Evolutionary conservation across 2,329 filamentous ascomycete genomes (phyloP).

Genomic region (Pseudofabraea citricarpa): DNA sequence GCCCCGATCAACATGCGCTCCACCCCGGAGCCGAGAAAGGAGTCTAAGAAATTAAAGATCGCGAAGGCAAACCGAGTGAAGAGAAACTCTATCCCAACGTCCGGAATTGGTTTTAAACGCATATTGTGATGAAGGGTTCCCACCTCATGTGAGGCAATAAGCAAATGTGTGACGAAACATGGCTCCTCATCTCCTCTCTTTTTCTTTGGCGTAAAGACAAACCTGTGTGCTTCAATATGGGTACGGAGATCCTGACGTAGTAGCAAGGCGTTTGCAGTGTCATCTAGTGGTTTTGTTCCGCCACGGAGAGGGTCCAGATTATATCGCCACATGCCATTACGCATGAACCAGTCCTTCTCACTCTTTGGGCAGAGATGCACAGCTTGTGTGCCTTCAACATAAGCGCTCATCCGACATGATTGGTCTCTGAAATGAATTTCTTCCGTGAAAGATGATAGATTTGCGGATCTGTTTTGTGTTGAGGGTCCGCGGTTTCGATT

Average conservation of each 20-base stretch:
- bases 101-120: neutral
- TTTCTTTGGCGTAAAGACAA: slow-evolving; percentile 8
- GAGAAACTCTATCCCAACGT: slow-evolving; percentile 4
- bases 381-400: slow-evolving; percentile 7
- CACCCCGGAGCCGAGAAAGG: slow-evolving; percentile 1
- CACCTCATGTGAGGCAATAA: slow-evolving; percentile 3
- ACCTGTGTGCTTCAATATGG: slow-evolving; percentile 5
- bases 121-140: slow-evolving; percentile 7
- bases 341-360: slow-evolving; percentile 7
- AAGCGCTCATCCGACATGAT: slow-evolving; percentile 9
- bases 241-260: slow-evolving; percentile 9
- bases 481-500: slow-evolving; percentile 3
- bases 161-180: slow-evolving; percentile 5
- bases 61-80: slow-evolving; percentile 9
- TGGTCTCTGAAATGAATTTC: slow-evolving; percentile 6
- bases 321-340: slow-evolving; percentile 9
- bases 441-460: slow-evolving; percentile 2
- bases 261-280: slow-evolving; percentile 8
- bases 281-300: neutral
- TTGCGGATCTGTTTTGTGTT: slow-evolving; percentile 4
- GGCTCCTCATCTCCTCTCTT: neutral
- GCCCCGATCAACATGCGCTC: slow-evolving; percentile 1
- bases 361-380: slow-evolving; percentile 8
- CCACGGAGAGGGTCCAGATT: slow-evolving; percentile 1
- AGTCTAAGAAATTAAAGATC: slow-evolving; percentile 4